Percentiles rank a stretch among this genome's conserved stretches.
Evolutionary conservation across 1,284 basidiomycete genomes (phyloP).

Genomic region (Moniliella sp.): DNA sequence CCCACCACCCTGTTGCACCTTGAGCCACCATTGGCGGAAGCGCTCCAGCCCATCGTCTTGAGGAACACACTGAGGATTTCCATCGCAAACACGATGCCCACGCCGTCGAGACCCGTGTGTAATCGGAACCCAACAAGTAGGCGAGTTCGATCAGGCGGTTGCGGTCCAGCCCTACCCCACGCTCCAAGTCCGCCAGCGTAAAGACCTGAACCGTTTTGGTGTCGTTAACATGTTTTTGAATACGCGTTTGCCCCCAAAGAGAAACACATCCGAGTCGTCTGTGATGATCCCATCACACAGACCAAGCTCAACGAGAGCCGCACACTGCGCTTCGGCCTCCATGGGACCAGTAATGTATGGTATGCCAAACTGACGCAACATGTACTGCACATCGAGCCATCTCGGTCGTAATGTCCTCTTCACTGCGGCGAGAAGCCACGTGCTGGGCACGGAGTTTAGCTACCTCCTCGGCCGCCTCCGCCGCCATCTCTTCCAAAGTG

Average conservation of each 20-base stretch:
- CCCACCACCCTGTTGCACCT: constrained; percentile 87
- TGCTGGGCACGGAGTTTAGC: constrained; percentile 55
- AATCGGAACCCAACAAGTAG: constrained; percentile 85
- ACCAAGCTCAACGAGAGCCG: constrained; percentile 59
- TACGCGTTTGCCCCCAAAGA: constrained; percentile 81
- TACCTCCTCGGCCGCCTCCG: constrained; percentile 82
- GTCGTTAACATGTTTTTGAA: constrained; percentile 99
- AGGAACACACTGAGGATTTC: constrained; percentile 39
- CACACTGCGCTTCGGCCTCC: constrained; percentile 96
- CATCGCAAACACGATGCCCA: constrained; percentile 89
- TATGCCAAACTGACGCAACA: constrained; percentile 74
- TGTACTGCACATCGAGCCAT: constrained; percentile 83
- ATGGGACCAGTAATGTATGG: constrained; percentile 95
- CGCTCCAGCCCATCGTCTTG: constrained; percentile 51
- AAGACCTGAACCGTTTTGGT: constrained; percentile 95
- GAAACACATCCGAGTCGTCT: constrained; percentile 94
- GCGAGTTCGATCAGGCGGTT: constrained; percentile 70
- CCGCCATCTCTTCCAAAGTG: constrained; percentile 41
- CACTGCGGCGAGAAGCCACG: constrained; percentile 70
- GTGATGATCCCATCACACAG: constrained; percentile 95
- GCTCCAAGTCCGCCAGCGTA: constrained; percentile 56
- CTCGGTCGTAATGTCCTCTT: constrained; percentile 78
- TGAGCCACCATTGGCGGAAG: constrained; percentile 85
- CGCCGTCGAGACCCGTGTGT: constrained; percentile 76
- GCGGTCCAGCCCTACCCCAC: constrained; percentile 69